Conservation (phyloP, 345 rosid genomes). For the Salix dunnii region DNA sequence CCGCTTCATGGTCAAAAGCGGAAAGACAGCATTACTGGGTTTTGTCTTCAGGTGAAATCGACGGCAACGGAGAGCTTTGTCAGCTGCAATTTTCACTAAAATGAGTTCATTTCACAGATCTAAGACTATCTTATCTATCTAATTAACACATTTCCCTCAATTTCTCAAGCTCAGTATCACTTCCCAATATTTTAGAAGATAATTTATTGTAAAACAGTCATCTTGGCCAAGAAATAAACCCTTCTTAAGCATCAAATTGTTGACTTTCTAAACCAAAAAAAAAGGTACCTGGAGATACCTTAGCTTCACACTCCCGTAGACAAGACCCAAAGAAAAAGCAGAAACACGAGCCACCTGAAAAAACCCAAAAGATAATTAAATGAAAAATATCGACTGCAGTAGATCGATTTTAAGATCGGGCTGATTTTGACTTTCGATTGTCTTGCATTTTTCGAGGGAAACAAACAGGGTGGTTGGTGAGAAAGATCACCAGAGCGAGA, state of each 20-base stretch:
- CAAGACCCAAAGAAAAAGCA: slow-evolving; percentile 65
- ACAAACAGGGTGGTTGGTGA: background rate
- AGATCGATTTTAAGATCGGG: background rate
- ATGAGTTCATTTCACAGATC: background rate
- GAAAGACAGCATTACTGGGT: no score
- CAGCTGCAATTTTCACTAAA: background rate
- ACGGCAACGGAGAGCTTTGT: no score
- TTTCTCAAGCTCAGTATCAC: background rate
- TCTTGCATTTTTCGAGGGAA: background rate
- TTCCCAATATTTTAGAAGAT: background rate
- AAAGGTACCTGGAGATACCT: slow-evolving; percentile 64
- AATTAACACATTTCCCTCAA: background rate
- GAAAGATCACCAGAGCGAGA: slow-evolving; percentile 57
- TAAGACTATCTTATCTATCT: background rate
- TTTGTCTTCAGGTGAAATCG: no score
- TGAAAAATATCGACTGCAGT: background rate
- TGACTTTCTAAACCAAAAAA: background rate
- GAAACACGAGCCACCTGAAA: slow-evolving; percentile 84
- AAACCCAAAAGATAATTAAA: background rate
- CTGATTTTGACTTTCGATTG: background rate
- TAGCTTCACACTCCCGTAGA: slow-evolving; percentile 78
- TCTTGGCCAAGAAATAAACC: background rate
- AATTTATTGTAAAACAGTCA: background rate
- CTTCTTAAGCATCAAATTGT: background rate
- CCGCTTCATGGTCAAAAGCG: no score